These are phyloP conservation scores for Sphagnum tenellum DNA, from an alignment of 225 moss, liverwort and hornwort genomes.

Conservation along the genomic window DNA sequence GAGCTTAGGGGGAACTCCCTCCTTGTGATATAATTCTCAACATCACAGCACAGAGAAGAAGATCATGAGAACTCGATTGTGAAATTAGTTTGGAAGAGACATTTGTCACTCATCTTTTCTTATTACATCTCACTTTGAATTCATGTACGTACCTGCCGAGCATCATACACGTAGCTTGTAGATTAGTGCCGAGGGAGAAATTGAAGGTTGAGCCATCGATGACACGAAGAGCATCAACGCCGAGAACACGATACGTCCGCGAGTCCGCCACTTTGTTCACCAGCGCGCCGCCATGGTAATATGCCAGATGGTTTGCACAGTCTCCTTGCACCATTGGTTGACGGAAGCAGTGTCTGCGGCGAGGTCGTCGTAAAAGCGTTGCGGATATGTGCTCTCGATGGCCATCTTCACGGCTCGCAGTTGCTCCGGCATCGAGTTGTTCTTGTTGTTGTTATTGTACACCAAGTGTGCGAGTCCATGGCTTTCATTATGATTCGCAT, in stretches of 20 bases:
- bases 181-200: slow-evolving; percentile 66
- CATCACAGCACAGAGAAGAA: too few relatives aligned
- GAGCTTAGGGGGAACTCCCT: too few relatives aligned
- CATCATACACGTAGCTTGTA: slow-evolving; percentile 65
- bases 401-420: slow-evolving; percentile 12
- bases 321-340: slow-evolving; percentile 52
- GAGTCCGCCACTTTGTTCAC: slow-evolving; percentile 27
- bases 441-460: slow-evolving; percentile 10
- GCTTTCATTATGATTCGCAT: slow-evolving; percentile 17
- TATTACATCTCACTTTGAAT: too few relatives aligned
- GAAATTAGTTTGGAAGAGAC: too few relatives aligned
- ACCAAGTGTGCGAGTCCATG: slow-evolving; percentile 19
- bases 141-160: slow-evolving; percentile 39
- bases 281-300: slow-evolving; percentile 60
- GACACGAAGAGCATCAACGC: slow-evolving; percentile 58
- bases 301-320: slow-evolving; percentile 62
- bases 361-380: slow-evolving; percentile 3
- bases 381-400: slow-evolving; percentile 17
- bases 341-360: slow-evolving; percentile 29
- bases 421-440: slow-evolving; percentile 15
- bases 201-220: slow-evolving; percentile 71
- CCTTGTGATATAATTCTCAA: too few relatives aligned
- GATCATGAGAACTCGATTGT: too few relatives aligned
- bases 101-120: too few relatives aligned
- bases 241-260: slow-evolving; percentile 42